Evolutionary conservation across 2,329 filamentous ascomycete species (phyloP), one percentile per base, ranked within the genome.

Genomic region (Xylariaceae sp.): DNA sequence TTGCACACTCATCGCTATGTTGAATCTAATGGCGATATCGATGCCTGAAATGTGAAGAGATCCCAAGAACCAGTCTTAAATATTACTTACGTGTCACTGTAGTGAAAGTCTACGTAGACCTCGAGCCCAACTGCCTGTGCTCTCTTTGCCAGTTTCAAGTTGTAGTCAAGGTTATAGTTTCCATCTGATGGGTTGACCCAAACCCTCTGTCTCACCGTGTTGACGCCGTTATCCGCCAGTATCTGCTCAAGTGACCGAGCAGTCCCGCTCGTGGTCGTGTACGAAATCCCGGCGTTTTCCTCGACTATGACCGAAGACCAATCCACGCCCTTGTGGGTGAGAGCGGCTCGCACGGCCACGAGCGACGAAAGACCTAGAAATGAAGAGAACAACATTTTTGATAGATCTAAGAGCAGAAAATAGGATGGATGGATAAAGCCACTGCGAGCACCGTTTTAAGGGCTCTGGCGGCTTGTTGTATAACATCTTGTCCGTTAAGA

Each of bases 181-280:
- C 86, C 85, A 62, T 83, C 79, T 10, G 80, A 75, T 0, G 85
- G 84, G 63, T 88, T 88, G 20, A 90, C 88, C 88, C 88, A 91
- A 43, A 91, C 72, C 21, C 89, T 80, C 70, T 91, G 88, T 18
- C 88, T 83, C 44, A 90, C 83, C 0, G 84, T 88, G 71, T 90
- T 90, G 63, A 89, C 82, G 14, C 88, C 88, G 23, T 78, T 82
- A 10, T 74, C 74, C 2, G 77, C 80, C 2, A 90, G 73, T 50
- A 90, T 89, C 2, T 74, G 77, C 66, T 91, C 88, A 1, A 91
- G 76, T 0, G 83, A 72, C 55, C 84, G 75, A 0, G 73, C 71
- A 1, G 73, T 71, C 40, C 86, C 86, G 19, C 77, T 74, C 0
- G 77, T 70, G 47, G 80, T 82, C 61, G 84, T 86, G 76, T 89